Evolutionary conservation across 345 rosid species (phyloP), one percentile per base, ranked within the genome.

Genomic region (Moringa oleifera): DNA sequence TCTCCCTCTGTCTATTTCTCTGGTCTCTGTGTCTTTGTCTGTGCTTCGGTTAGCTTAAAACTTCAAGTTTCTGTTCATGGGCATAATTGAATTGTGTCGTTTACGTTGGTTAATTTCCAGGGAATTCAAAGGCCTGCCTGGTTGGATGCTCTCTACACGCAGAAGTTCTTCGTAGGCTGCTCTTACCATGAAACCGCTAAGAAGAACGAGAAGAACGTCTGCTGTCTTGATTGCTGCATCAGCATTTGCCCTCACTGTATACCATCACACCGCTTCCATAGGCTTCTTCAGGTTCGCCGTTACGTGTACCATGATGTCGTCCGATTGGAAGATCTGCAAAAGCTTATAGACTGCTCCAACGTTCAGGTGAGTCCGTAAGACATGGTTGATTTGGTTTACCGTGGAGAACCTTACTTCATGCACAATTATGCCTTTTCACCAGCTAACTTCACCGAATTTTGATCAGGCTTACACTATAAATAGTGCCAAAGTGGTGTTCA

Each of bases 261-360:
- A 4, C 85, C 96, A 0, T 80, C 88, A 13, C 99, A 94, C 72
- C 87, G 93, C 62, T 85, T 74, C 66, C 97, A 94, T 37, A 70
- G 95, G 20, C 96, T 94, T 51, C 99, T 94, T 66, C 99, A 94
- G 62, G 79, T 93, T 67, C 96, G 98, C 7, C 96, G 97, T 6
- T 94, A 94, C 53, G 97, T 94, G 11, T 94, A 94, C 69, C 99
- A 90, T 22, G 99, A 94, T 12, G 99, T 94, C 61, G 99, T 94
- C 61, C 66, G 99, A 70, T 73, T 94, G 68, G 97, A 94, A 67
- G 99, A 94, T 78, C 89, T 94, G 22, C 77, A 86, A 61, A 94
- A 81, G 73, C 95, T 94, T 45, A 79, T 94, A 10, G 99, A 94
- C 73, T 90, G 99, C 85, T 78, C 99, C 12, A 86, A 77, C 58